Conservation (phyloP, 2,329 filamentous ascomycete species). For the Paracoccidioides brasiliensis region DNA sequence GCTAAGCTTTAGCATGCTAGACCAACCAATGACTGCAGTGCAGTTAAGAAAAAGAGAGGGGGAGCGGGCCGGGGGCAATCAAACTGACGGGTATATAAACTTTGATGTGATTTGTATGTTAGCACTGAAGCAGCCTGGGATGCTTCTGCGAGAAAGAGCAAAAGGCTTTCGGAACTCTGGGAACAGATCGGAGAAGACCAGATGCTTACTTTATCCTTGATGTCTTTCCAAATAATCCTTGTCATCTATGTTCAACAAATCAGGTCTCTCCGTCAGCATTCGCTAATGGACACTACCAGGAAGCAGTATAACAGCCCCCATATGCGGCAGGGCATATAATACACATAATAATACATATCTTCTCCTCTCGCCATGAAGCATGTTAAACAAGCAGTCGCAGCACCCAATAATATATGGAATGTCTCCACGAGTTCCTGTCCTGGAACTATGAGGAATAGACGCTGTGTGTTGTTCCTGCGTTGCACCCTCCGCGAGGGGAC, state of each 20-base stretch:
- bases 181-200: constrained; percentile 9
- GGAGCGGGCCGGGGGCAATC: constrained; percentile 1
- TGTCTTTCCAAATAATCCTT: constrained; percentile 95
- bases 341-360: no score
- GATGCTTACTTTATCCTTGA: constrained; percentile 70
- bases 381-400: not conserved
- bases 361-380: no score
- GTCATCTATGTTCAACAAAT: constrained; percentile 56
- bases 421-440: not conserved
- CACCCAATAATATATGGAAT: not conserved
- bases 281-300: no score
- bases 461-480: constrained; percentile 5
- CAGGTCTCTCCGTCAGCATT: not conserved
- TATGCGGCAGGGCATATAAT: no score
- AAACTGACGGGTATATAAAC: constrained; percentile 67
- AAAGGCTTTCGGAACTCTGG: not conserved
- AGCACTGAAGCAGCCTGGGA: not conserved
- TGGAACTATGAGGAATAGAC: not conserved
- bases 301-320: no score
- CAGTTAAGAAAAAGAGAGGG: not conserved
- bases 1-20: not conserved
- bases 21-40: constrained; percentile 2
- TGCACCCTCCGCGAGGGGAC: not conserved
- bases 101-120: constrained; percentile 14
- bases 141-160: no score